phyloP scores from a whole-genome alignment of 768 basidiomycete genomes.

The Leccinum disarticulatum region DNA sequence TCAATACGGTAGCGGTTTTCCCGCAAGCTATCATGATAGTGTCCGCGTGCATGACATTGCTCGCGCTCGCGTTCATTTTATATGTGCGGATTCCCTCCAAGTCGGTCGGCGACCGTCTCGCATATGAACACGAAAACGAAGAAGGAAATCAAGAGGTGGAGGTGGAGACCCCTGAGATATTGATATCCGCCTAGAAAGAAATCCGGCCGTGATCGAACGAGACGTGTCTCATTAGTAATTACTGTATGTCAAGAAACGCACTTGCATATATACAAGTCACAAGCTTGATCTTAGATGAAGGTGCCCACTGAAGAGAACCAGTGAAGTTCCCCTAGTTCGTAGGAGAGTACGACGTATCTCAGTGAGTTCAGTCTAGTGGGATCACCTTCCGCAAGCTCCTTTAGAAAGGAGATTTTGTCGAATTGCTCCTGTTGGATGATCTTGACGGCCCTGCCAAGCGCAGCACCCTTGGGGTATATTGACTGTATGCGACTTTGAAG shows the following conservation, averaged over 20 bases:
- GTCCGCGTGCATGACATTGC: slow-evolving; percentile 37
- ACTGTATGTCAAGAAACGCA: slow-evolving; percentile 56
- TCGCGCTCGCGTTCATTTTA: slow-evolving; percentile 46
- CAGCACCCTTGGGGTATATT: slow-evolving; percentile 78
- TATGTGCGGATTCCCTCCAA: slow-evolving; percentile 44
- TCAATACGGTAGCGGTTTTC: slow-evolving; percentile 65
- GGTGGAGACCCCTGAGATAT: background rate
- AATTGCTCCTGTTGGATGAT: slow-evolving; percentile 83
- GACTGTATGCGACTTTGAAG: slow-evolving; percentile 51
- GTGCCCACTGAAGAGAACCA: slow-evolving; percentile 87
- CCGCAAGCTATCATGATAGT: slow-evolving; percentile 72
- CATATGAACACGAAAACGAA: background rate
- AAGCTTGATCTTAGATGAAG: slow-evolving; percentile 51
- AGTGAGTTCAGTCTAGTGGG: slow-evolving; percentile 55
- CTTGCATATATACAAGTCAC: slow-evolving; percentile 78
- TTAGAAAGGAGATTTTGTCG: slow-evolving; percentile 63
- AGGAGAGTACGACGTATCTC: slow-evolving; percentile 81
- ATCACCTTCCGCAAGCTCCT: slow-evolving; percentile 83
- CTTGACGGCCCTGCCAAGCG: slow-evolving; percentile 69
- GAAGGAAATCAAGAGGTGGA: slow-evolving; percentile 1
- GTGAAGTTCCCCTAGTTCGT: slow-evolving; percentile 79
- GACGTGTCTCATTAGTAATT: background rate
- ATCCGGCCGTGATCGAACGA: background rate
- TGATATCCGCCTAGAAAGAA: slow-evolving; percentile 58
- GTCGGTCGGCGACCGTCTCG: background rate